These are phyloP conservation scores for Cladorrhinum sp. DNA, from an alignment of 2,329 filamentous ascomycete genomes.

Conservation along the genomic window DNA sequence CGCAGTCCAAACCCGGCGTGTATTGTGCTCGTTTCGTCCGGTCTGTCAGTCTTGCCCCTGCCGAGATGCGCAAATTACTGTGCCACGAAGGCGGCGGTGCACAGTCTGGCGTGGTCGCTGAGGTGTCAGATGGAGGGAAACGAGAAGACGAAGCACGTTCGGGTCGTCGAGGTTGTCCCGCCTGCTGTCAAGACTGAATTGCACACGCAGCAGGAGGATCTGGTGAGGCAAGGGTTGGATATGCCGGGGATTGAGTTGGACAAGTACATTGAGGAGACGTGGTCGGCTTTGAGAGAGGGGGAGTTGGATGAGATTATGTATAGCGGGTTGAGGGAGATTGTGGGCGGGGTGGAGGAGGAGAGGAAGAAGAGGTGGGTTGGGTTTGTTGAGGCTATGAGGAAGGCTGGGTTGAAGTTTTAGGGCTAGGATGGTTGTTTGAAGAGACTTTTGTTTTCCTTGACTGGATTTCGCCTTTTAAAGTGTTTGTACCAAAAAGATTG, in stretches of 20 bases:
- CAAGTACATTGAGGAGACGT: constrained; percentile 41
- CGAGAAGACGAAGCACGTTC: constrained; percentile 38
- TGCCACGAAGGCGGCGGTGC: constrained; percentile 52
- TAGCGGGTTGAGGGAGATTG: constrained; percentile 10
- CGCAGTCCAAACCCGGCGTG: constrained; percentile 28
- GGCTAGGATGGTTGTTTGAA: too few species aligned
- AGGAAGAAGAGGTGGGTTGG: constrained; percentile 21
- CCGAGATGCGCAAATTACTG: constrained; percentile 48
- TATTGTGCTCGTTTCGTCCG: constrained; percentile 25
- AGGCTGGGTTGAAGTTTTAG: constrained; percentile 1
- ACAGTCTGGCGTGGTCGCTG: constrained; percentile 33
- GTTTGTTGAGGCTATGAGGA: constrained; percentile 15
- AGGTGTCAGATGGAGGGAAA: constrained; percentile 37
- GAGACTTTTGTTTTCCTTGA: too few species aligned
- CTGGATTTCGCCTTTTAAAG: too few species aligned
- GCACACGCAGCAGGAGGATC: constrained; percentile 41
- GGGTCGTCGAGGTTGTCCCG: constrained; percentile 49
- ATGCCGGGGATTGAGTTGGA: constrained; percentile 32
- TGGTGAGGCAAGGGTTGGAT: constrained; percentile 32
- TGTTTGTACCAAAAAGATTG: too few species aligned
- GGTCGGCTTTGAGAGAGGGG: constrained; percentile 41
- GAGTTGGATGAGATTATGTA: constrained; percentile 36
- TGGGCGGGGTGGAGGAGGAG: constrained; percentile 21
- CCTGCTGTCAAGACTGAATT: constrained; percentile 48
- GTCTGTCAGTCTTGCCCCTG: constrained; percentile 47